These are phyloP conservation scores for Neoscytalidium dimidiatum DNA, from an alignment of 2,329 filamentous ascomycete species.

Conservation along the genomic window DNA sequence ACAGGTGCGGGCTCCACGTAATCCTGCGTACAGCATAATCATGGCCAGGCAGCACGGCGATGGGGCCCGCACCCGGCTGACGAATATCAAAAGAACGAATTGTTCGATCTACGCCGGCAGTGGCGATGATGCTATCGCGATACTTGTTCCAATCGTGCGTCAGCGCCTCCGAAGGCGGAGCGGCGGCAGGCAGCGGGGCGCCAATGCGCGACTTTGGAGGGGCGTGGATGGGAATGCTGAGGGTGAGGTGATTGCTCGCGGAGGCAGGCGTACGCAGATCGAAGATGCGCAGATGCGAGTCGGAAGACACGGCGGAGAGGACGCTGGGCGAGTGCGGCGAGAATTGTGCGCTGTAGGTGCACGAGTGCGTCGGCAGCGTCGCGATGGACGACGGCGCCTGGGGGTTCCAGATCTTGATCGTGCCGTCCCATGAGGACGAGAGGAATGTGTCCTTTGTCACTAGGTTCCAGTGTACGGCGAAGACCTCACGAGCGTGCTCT, in stretches of 20 bases:
- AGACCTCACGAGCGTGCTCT: slow-evolving; percentile 91
- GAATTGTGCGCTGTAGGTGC: slow-evolving; percentile 92
- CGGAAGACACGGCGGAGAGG: slow-evolving; percentile 83
- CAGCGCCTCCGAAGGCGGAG: slow-evolving; percentile 77
- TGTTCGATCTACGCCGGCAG: slow-evolving; percentile 82
- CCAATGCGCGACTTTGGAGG: slow-evolving; percentile 56
- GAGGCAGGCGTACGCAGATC: slow-evolving; percentile 85
- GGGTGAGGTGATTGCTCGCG: slow-evolving; percentile 82
- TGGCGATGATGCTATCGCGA: slow-evolving; percentile 78
- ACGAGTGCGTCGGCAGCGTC: slow-evolving; percentile 88
- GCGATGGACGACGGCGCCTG: slow-evolving; percentile 71
- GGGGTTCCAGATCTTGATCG: slow-evolving; percentile 93
- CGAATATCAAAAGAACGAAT: slow-evolving; percentile 91
- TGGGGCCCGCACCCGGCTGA: slow-evolving; percentile 69
- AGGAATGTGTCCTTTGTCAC: slow-evolving; percentile 88
- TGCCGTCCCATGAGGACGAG: slow-evolving; percentile 94
- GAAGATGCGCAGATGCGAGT: slow-evolving; percentile 87
- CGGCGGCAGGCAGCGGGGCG: slow-evolving; percentile 39
- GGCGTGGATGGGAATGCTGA: slow-evolving; percentile 81
- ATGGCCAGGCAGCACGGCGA: slow-evolving; percentile 77
- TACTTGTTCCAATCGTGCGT: slow-evolving; percentile 99
- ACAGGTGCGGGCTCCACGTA: slow-evolving; percentile 92
- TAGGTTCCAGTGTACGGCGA: slow-evolving; percentile 90
- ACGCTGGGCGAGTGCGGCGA: slow-evolving; percentile 84
- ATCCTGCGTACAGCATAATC: slow-evolving; percentile 86